A percentile compares a stretch with the other conserved stretches of the same genome.
Evolutionary conservation across 2,329 filamentous ascomycete genomes (phyloP).

Genomic region (Trichoderma semiorbis): DNA sequence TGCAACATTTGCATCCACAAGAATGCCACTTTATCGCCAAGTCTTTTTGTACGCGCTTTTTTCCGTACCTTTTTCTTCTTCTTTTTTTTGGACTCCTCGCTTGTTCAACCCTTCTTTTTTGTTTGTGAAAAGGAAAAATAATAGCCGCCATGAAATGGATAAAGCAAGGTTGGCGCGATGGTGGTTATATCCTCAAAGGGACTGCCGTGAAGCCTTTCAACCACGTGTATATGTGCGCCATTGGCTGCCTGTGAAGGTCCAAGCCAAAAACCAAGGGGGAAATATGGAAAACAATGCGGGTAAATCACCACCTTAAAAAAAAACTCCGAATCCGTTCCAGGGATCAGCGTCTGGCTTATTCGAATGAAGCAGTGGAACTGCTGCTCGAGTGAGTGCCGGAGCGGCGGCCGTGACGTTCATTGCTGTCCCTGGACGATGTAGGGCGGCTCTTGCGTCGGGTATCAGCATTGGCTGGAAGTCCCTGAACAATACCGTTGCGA

Average conservation of each 20-base stretch:
- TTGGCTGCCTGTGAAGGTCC: constrained; percentile 10
- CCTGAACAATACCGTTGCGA: constrained; percentile 65
- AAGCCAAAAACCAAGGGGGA: background rate
- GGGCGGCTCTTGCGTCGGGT: constrained; percentile 51
- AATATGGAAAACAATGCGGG: background rate
- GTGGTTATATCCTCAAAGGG: constrained; percentile 31
- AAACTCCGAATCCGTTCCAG: constrained; percentile 2
- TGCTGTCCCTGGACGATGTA: constrained; percentile 45
- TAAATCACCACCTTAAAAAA: background rate
- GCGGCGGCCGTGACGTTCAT: constrained; percentile 44
- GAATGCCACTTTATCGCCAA: constrained; percentile 4
- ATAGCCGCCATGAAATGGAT: background rate
- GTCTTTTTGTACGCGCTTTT: constrained; percentile 8
- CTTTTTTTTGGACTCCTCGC: constrained; percentile 10
- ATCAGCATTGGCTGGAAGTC: constrained; percentile 53
- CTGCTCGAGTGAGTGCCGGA: constrained; percentile 60
- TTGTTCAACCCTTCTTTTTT: background rate
- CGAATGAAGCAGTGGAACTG: constrained; percentile 59
- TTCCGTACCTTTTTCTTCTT: background rate
- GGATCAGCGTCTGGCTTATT: constrained; percentile 37
- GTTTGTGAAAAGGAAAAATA: background rate
- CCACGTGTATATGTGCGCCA: constrained; percentile 30
- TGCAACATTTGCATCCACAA: constrained; percentile 20
- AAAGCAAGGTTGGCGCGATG: constrained; percentile 9
- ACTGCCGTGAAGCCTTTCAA: constrained; percentile 40